Conservation (phyloP, 805 yeast species). For the Kregervanrija fluxuum region DNA sequence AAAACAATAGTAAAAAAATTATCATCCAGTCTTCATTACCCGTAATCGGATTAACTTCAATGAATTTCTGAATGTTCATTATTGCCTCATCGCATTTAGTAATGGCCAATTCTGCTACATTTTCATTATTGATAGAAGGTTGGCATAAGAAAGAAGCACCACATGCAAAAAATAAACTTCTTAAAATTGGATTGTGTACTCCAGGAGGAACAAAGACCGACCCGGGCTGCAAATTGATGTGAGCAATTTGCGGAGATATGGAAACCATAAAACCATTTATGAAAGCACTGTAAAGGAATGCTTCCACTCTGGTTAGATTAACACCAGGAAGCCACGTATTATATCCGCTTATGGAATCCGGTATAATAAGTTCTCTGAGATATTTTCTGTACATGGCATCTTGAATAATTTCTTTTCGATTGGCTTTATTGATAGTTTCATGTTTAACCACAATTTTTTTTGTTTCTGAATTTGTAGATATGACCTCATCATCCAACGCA, state of each 20-base stretch:
- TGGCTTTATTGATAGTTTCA: background rate
- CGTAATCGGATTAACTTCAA: constrained; percentile 17
- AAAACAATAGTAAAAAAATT: constrained; percentile 32
- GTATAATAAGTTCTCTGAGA: constrained; percentile 9
- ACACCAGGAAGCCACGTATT: constrained; percentile 14
- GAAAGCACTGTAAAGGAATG: constrained; percentile 28
- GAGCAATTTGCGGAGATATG: constrained; percentile 36
- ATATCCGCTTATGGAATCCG: constrained; percentile 10
- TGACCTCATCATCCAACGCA: too few species aligned
- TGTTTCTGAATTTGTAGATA: too few species aligned
- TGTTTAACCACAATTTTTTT: too few species aligned
- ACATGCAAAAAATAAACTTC: constrained; percentile 33
- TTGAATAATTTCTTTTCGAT: constrained; percentile 10
- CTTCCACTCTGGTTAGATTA: constrained; percentile 12
- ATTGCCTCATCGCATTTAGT: constrained; percentile 15
- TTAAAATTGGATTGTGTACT: constrained; percentile 22
- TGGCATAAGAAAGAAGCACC: constrained; percentile 34
- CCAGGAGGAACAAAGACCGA: constrained; percentile 34
- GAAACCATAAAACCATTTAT: constrained; percentile 34
- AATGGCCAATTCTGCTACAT: constrained; percentile 16
- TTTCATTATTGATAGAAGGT: constrained; percentile 7
- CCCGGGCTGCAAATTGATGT: constrained; percentile 32
- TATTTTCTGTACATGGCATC: constrained; percentile 20
- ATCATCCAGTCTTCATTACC: constrained; percentile 34
- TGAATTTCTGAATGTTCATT: constrained; percentile 15